Evolutionary conservation across 2,329 filamentous ascomycete genomes (phyloP).

Genomic region (Cordyceps tenuipes): DNA sequence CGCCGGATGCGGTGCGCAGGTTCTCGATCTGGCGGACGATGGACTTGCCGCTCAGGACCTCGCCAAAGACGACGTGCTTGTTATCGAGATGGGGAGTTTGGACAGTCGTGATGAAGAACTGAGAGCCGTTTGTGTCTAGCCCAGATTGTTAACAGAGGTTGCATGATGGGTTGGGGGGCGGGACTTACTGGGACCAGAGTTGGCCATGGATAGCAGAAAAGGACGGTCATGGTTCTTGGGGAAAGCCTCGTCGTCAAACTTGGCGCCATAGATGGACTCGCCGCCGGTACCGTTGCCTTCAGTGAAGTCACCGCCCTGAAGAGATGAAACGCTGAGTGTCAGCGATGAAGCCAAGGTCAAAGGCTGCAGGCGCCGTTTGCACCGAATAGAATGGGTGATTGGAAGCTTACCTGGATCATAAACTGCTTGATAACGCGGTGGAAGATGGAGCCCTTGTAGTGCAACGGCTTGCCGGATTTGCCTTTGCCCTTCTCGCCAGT

Average conservation of each 20-base stretch:
- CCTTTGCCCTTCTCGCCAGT: constrained; percentile 88
- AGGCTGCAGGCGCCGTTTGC: not conserved
- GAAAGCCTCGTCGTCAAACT: constrained; percentile 97
- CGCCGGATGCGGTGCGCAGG: constrained; percentile 60
- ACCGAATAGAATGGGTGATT: not conserved
- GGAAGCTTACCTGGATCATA: constrained; percentile 59
- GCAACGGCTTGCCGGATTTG: constrained; percentile 73
- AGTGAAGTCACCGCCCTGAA: constrained; percentile 94
- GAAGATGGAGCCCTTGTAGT: constrained; percentile 89
- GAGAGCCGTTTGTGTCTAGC: constrained; percentile 79
- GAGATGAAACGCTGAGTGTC: not conserved
- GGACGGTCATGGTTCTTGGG: constrained; percentile 83
- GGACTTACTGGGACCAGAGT: constrained; percentile 73
- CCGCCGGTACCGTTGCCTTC: constrained; percentile 89
- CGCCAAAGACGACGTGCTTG: constrained; percentile 96
- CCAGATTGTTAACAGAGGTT: constrained; percentile 10
- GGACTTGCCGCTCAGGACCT: constrained; percentile 88
- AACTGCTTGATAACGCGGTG: constrained; percentile 98
- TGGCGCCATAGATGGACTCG: constrained; percentile 94
- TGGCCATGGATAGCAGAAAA: constrained; percentile 95
- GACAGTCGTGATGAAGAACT: constrained; percentile 97
- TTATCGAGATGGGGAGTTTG: constrained; percentile 88
- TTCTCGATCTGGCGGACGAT: constrained; percentile 87
- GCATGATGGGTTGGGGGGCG: not conserved
- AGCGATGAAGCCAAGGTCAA: not conserved